These are phyloP conservation scores for Candida broadrunensis DNA, from an alignment of 805 yeast genomes.

Conservation along the genomic window DNA sequence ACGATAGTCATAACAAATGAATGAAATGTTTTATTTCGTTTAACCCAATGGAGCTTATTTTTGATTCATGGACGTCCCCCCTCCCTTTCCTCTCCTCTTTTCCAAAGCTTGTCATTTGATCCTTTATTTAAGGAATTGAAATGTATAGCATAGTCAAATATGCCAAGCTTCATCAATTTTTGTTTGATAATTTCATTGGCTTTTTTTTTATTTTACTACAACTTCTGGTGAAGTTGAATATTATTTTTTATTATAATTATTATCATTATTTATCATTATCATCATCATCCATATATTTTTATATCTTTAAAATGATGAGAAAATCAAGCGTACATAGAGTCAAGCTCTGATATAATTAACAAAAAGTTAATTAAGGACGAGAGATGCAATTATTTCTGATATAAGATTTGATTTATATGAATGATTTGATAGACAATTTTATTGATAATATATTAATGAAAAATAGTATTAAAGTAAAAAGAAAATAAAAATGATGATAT, in stretches of 20 bases:
- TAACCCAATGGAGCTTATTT: constrained; percentile 90
- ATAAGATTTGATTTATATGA: no score
- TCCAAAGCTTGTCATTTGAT: constrained; percentile 19
- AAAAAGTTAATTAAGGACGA: constrained; percentile 45
- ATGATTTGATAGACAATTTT: no score
- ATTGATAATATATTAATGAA: no score
- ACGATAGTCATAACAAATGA: constrained; percentile 77
- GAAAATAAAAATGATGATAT: no score
- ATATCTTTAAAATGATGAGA: constrained; percentile 39
- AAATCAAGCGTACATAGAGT: constrained; percentile 79
- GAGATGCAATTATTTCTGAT: constrained; percentile 55
- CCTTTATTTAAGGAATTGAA: constrained; percentile 19
- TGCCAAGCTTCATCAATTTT: constrained; percentile 55
- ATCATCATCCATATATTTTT: no score
- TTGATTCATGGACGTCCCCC: constrained; percentile 58
- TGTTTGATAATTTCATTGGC: not conserved
- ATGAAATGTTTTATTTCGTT: constrained; percentile 20
- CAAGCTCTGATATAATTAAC: constrained; percentile 67
- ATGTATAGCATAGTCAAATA: constrained; percentile 62
- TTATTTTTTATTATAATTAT: constrained; percentile 13
- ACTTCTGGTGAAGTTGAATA: constrained; percentile 21
- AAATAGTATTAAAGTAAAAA: no score
- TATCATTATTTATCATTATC: no score
- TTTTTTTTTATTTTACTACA: not conserved
- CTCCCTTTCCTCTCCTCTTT: no score